Evolutionary conservation across 257 asterid species (phyloP), one percentile per base, ranked within the genome.

Genomic region (Scutellaria barbata): DNA sequence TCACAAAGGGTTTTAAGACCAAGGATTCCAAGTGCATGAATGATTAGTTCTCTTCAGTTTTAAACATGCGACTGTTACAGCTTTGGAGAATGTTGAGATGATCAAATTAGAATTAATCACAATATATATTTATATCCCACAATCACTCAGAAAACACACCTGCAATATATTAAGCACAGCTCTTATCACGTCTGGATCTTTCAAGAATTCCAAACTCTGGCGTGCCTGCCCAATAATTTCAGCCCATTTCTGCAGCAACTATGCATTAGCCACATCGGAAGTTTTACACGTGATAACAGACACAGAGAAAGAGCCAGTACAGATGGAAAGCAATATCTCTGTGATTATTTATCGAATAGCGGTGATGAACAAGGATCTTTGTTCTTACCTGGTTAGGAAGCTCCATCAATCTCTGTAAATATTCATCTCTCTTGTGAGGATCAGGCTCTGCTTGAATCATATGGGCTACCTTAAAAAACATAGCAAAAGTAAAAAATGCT

Each of bases 391-490:
- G 98, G 77, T 95, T 92, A 63, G 99, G 99, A 78, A 90, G 97
- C 52, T 75, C 83, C 99, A 95, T 95, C 85, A 95, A 84, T 82
- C 97, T 87, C 81, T 81, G 90, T 76, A 95, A 75, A 81, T 88
- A 95, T 76, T 95, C 98, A 37, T 87, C 96, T 81, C 99, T 86
- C 85, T 86, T 95, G 72, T 80, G 88, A 39, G 98, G 92, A 79
- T 89, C 98, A 63, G 98, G 37, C 76, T 95, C 99, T 10, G 98
- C 97, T 79, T 90, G 99, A 69, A 95, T 90, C 99, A 95, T 92
- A 64, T 85, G 81, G 54, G 91, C 96, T 82, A 95, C 99, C 99
- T 95, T 72, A 72, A 65, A 57, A 33, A 55, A 67, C 39, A 74
- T 39, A n/a, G 39, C 39, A 45, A 42, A 48, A 30, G 62, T 40